Evolutionary conservation across 108 stramenopile genomes (phyloP), one percentile per base, ranked within the genome.

Genomic region (Pseudonitzschia delicatissima): DNA sequence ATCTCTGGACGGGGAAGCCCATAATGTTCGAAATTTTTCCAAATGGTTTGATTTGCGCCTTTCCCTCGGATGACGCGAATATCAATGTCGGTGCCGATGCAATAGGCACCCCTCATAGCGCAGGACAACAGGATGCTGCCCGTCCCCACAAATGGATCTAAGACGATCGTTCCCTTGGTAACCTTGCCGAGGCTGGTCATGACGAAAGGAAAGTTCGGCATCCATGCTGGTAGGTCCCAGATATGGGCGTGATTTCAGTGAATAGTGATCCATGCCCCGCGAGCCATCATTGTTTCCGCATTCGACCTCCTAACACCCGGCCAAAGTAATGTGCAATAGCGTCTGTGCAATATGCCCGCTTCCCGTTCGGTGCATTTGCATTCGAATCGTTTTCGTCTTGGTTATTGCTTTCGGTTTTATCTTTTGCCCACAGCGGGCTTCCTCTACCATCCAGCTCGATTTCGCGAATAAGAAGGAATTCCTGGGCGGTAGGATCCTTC

Each of bases 211-310:
- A 6, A 99, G 81, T 50, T 96, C 96, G 27, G 93, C 81, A 71
- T 99, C 99, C 95, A 99, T 91, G n/a, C 90, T 91, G 3, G 99
- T 99, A 5, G 99, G 99, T 1, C 99, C 99, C 0, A 99, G 80
- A 71, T 96, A 99, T 5, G 68, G 34, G 49, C 99, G 82, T 62
- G 91, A 91, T 69, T 96, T 98, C 39, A 99, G 72, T 58, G 82
- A 87, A 71, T 87, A 96, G 48, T 88, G 78, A 31, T 88, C 82
- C 11, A 96, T 32, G 12, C 82, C 68, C 62, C 84, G 78, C 37
- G 84, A 68, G 23, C 80, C 87, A 53, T 83, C 74, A 12, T 25
- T 68, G 27, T 18, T 40, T n/a, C 21, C 72, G 70, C 6, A 50
- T 42, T 9, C 25, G 52, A 6, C 80, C 82, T 3, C 83, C 85